These are phyloP conservation scores for Colletotrichum karsti DNA, from an alignment of 2,329 filamentous ascomycete genomes.

Conservation along the genomic window DNA sequence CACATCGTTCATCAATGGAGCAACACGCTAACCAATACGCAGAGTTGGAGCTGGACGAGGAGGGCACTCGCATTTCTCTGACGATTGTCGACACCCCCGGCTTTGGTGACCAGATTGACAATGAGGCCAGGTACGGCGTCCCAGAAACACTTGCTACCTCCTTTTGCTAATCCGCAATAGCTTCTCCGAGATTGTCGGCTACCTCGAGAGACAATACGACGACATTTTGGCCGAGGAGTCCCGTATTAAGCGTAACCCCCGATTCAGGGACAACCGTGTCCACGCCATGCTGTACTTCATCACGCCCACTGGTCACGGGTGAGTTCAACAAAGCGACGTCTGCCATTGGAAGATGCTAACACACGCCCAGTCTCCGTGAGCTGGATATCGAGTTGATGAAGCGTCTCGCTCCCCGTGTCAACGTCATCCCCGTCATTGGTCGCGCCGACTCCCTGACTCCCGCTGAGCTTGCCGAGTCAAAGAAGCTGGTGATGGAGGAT, in stretches of 20 bases:
- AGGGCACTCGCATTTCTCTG: constrained; percentile 96
- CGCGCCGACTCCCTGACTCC: constrained; percentile 98
- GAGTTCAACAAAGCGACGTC: constrained; percentile 40
- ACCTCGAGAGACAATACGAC: constrained; percentile 99
- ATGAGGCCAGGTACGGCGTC: constrained; percentile 84
- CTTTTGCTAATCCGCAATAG: constrained; percentile 53
- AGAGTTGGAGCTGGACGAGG: constrained; percentile 97
- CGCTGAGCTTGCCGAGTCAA: constrained; percentile 95
- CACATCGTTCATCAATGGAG: neutral
- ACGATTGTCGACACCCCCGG: constrained; percentile 99
- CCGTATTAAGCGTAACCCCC: constrained; percentile 99
- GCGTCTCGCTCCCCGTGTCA: constrained; percentile 96
- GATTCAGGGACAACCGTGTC: constrained; percentile 98
- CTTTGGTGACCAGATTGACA: constrained; percentile 99
- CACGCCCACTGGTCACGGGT: constrained; percentile 96
- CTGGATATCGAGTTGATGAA: constrained; percentile 99
- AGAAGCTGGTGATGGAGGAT: constrained; percentile 99
- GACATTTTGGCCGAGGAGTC: constrained; percentile 99
- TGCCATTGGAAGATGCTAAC: neutral
- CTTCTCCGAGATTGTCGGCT: constrained; percentile 97
- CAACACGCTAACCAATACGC: constrained; percentile 19
- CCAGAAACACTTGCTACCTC: neutral
- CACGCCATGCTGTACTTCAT: constrained; percentile 99
- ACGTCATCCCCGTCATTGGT: constrained; percentile 98
- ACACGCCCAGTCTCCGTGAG: constrained; percentile 80